A percentile compares a stretch with the other conserved stretches of the same genome.
phyloP scores from a whole-genome alignment of 208 protist species.

The Crithidia expoeki region DNA sequence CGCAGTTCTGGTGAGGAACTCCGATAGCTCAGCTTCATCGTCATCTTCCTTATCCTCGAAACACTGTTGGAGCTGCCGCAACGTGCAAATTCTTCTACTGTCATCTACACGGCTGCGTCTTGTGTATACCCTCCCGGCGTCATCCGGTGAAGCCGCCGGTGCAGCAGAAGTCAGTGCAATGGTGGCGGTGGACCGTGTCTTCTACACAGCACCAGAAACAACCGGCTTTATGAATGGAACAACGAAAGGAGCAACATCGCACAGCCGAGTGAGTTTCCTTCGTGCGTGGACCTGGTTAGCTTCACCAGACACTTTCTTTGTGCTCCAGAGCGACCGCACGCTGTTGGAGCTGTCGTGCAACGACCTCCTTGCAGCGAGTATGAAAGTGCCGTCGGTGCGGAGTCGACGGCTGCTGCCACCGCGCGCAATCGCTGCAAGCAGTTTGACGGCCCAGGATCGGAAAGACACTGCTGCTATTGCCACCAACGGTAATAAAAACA shows the following conservation, averaged over 20 bases:
- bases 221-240: background rate
- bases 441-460: background rate
- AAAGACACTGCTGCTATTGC: background rate
- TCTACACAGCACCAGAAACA: slow-evolving; percentile 24
- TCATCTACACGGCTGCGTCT: slow-evolving; percentile 24
- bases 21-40: background rate
- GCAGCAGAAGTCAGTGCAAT: background rate
- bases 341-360: slow-evolving; percentile 42
- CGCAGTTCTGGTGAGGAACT: slow-evolving; percentile 14
- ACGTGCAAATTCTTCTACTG: slow-evolving; percentile 36
- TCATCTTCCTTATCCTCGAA: background rate
- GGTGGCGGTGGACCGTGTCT: slow-evolving; percentile 28
- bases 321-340: slow-evolving; percentile 39
- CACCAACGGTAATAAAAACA: background rate
- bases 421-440: background rate
- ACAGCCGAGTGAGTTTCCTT: slow-evolving; percentile 25
- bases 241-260: background rate
- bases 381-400: slow-evolving; percentile 42
- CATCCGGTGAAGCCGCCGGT: background rate
- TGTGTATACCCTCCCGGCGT: slow-evolving; percentile 23
- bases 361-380: slow-evolving; percentile 35
- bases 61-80: slow-evolving; percentile 10
- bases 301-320: slow-evolving; percentile 40
- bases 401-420: slow-evolving; percentile 30
- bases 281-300: slow-evolving; percentile 48